Percentiles rank a stretch among this genome's conserved stretches.
These are phyloP conservation scores for Stellera chamaejasme DNA, from an alignment of 345 rosid species.

Conservation along the genomic window DNA sequence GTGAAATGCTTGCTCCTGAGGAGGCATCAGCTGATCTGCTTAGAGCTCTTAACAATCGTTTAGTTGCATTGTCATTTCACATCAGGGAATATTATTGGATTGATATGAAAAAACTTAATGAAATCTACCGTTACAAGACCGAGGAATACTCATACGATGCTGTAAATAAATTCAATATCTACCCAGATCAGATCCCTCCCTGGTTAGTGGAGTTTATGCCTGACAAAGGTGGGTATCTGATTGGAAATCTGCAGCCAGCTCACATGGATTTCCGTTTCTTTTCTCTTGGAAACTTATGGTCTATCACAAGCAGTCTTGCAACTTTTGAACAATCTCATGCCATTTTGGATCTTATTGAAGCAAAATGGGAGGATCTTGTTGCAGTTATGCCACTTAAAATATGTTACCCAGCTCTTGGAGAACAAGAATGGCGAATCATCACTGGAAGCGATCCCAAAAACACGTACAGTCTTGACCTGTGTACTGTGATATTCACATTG, in stretches of 20 bases:
- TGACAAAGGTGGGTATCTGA: slow-evolving; percentile 61
- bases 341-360: slow-evolving; percentile 73
- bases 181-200: slow-evolving; percentile 86
- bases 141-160: slow-evolving; percentile 91
- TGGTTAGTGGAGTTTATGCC: slow-evolving; percentile 92
- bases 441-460: slow-evolving; percentile 93
- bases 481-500: slow-evolving; percentile 3
- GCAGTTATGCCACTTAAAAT: slow-evolving; percentile 85
- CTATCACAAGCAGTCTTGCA: slow-evolving; percentile 64
- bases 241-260: slow-evolving; percentile 92
- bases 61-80: slow-evolving; percentile 81
- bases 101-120: slow-evolving; percentile 67
- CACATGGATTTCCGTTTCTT: slow-evolving; percentile 97
- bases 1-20: slow-evolving; percentile 81
- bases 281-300: slow-evolving; percentile 86
- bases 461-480: slow-evolving; percentile 39
- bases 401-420: slow-evolving; percentile 81
- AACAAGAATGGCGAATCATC: slow-evolving; percentile 80
- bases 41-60: slow-evolving; percentile 73
- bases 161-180: slow-evolving; percentile 85
- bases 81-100: slow-evolving; percentile 88
- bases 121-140: slow-evolving; percentile 78
- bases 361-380: slow-evolving; percentile 76
- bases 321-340: slow-evolving; percentile 77
- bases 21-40: slow-evolving; percentile 79